A percentile compares a stretch with the other conserved stretches of the same genome.
Conservation (phyloP, 1,139 yeast species). For the Scheffersomyces quercinus region DNA sequence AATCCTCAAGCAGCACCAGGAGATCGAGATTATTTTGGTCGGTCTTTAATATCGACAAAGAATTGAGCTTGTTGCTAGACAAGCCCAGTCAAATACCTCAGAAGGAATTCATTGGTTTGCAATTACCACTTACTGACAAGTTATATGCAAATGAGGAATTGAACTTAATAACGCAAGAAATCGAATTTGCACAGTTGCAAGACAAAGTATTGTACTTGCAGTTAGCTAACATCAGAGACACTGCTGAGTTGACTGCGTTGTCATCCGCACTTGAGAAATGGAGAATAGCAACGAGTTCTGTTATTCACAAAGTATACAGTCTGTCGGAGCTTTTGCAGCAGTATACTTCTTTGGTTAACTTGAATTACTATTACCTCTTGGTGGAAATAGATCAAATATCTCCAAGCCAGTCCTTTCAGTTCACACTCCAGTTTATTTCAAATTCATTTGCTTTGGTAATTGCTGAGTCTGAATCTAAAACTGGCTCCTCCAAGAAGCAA, state of each 20-base stretch:
- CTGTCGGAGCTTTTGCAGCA: constrained; percentile 32
- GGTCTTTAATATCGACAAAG: constrained; percentile 40
- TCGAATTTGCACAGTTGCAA: constrained; percentile 21
- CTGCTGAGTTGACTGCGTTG: constrained; percentile 16
- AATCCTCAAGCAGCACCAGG: neutral
- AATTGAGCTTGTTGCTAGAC: constrained; percentile 31
- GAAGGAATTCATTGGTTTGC: constrained; percentile 17
- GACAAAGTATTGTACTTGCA: constrained; percentile 19
- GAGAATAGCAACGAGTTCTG: constrained; percentile 33
- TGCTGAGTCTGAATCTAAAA: constrained; percentile 7
- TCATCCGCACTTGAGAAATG: constrained; percentile 36
- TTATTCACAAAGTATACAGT: constrained; percentile 25
- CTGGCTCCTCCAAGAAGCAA: constrained; percentile 3
- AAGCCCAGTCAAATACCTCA: constrained; percentile 39
- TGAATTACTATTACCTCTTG: constrained; percentile 40
- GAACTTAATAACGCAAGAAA: constrained; percentile 21
- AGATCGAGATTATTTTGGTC: constrained; percentile 39
- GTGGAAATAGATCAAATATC: constrained; percentile 46
- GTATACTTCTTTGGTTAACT: constrained; percentile 32
- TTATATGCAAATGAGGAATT: constrained; percentile 19
- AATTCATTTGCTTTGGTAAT: constrained; percentile 41
- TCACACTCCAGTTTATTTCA: constrained; percentile 43
- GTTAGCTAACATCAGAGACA: constrained; percentile 9
- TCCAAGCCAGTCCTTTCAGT: constrained; percentile 38
- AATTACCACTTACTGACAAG: constrained; percentile 10